Percentiles rank a stretch among this genome's conserved stretches.
These are phyloP conservation scores for Trichomonascaceae sp. DNA, from an alignment of 1,139 yeast genomes.

Conservation along the genomic window DNA sequence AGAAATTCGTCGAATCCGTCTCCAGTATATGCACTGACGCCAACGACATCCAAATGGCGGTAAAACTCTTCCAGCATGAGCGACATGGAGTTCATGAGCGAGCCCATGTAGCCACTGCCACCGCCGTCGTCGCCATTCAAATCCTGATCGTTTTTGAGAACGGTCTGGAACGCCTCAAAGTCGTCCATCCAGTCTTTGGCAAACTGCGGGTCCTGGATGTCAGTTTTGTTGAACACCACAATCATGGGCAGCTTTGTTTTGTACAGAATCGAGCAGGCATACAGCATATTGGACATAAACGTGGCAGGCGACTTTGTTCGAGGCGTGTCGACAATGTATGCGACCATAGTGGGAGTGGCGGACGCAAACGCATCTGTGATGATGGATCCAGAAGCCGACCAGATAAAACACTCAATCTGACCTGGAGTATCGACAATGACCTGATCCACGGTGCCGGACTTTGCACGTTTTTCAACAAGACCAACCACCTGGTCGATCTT, in stretches of 20 bases:
- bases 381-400: slow-evolving; percentile 90
- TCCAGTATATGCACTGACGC: slow-evolving; percentile 87
- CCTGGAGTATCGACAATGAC: slow-evolving; percentile 96
- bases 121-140: slow-evolving; percentile 52
- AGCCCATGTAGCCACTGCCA: slow-evolving; percentile 89
- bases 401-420: slow-evolving; percentile 89
- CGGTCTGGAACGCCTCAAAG: slow-evolving; percentile 80
- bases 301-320: slow-evolving; percentile 90
- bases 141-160: slow-evolving; percentile 46
- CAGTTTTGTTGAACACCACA: slow-evolving; percentile 91
- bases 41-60: slow-evolving; percentile 81
- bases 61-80: slow-evolving; percentile 94
- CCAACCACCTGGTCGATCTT: slow-evolving; percentile 91
- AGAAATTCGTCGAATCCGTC: slow-evolving; percentile 87
- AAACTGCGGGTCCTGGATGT: slow-evolving; percentile 69
- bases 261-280: slow-evolving; percentile 92
- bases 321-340: slow-evolving; percentile 94
- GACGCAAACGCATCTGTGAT: slow-evolving; percentile 96
- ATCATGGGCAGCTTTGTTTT: slow-evolving; percentile 96
- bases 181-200: slow-evolving; percentile 98
- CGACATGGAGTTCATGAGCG: slow-evolving; percentile 87
- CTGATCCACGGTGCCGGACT: slow-evolving; percentile 35
- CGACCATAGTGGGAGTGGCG: slow-evolving; percentile 87
- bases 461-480: slow-evolving; percentile 70
- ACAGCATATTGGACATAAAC: slow-evolving; percentile 94